Base-by-base conservation (phyloP, 2,329 filamentous ascomycete genomes). In the Fusarium sterilihyphosum region DNA sequence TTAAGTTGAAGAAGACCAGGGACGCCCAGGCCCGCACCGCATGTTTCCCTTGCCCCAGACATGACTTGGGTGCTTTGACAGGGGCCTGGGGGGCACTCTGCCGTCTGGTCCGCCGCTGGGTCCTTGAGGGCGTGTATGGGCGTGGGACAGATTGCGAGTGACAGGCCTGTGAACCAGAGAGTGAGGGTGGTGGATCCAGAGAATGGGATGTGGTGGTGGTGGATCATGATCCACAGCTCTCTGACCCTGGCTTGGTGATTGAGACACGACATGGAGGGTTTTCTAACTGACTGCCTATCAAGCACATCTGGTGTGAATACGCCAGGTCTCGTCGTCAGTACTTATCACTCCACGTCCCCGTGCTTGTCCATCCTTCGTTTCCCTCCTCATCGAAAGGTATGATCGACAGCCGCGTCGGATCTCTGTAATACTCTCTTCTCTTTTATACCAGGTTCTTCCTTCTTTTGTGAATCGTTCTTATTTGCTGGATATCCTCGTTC, bases 391-490 rank as follows among this genome's bases (percentile, higher is more conserved):
- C 78, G 80, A 73, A 81, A 83, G 76, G 68, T 82, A 85, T 83
- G 85, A 87, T 87, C 84, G 84, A 83, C 85, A 86, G 79, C 84
- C 81, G 82, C 77, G 84, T 85, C 80, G 81, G 83, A 83, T 83
- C 82, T 81, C 81, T 82, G 81, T 86, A 82, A 84, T 85, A 80
- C 81, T 84, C 72, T 83, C 67, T 83, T 84, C 82, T 82, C 82
- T 83, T 84, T 83, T 81, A 84, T 85, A 83, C 82, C 82, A 83
- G 84, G 83, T 85, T 86, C 85, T 85, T 86, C 82, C 83, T 85
- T 86, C 82, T 84, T 86, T 85, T 82, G 79, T 83, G 82, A 82
- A 82, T 86, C 81, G 82, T 78, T 81, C 77, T 77, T 78, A 80
- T 79, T 81, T 82, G 81, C 84, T 82, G 85, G 84, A 84, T 83